Evolutionary conservation across 1,139 yeast species (phyloP), one percentile per base, ranked within the genome.

Genomic region (Suhomyces chickasaworum): DNA sequence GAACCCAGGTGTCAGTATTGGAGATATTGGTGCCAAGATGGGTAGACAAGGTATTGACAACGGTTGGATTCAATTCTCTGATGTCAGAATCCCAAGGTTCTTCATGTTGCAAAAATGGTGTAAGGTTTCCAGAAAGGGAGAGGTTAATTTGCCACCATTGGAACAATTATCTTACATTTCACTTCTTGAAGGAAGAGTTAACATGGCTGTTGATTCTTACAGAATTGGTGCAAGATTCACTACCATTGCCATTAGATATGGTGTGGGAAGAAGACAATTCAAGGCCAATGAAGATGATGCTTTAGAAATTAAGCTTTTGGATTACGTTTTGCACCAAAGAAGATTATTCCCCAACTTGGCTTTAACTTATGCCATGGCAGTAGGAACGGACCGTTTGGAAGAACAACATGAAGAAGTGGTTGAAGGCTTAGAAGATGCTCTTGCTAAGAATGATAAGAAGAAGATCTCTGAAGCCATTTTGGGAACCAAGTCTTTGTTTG

Each of bases 21-120:
- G 97, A 55, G 97, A 90, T 65, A 88, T 90, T 64, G 97, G 97
- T 52, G 83, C 89, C 53, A 90, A 90, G 70, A 89, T 89, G 96
- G 97, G 97, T 47, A 81, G 90, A 61, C 89, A 84, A 58, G 91
- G 90, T 55, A 83, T 86, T 55, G 97, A 90, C 66, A 90, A 90
- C 63, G 97, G 97, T 51, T 89, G 96, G 96, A 88, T 90, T 61
- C 96, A 89, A 68, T 90, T 87, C 67, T 75, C 88, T 47, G 75
- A 81, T 55, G 97, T 89, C 44, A 78, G 85, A 53, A 84, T 90
- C 53, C 97, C 97, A 46, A 79, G 93, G 54, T 86, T 79, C 65
- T 86, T 78, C 66, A 83, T 90, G 95, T 73, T 90, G 59, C 86
- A 86, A 70, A 86, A 85, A 65, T 89, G 83, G 69, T 79, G 90